Conservation (phyloP, 1,284 basidiomycete species). For the Microbotryomycetes sp. region DNA sequence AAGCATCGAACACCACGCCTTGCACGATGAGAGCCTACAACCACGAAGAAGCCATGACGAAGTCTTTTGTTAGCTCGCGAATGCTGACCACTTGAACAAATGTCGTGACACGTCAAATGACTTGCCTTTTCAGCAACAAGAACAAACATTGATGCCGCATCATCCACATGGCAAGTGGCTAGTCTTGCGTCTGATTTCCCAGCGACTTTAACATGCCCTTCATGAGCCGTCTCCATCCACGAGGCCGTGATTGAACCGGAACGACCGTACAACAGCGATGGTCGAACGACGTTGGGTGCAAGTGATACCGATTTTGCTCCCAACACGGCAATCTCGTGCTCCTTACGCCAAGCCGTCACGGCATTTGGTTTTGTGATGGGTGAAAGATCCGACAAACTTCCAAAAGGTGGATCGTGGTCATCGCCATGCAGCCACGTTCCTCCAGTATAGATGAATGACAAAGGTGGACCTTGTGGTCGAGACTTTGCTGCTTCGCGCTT, state of each 20-base stretch:
- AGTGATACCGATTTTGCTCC: slow-evolving; percentile 36
- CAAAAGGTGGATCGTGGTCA: slow-evolving; percentile 24
- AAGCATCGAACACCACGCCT: slow-evolving; percentile 49
- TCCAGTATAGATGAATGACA: not conserved
- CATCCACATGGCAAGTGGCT: slow-evolving; percentile 50
- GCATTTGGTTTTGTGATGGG: slow-evolving; percentile 14
- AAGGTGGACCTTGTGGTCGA: not conserved
- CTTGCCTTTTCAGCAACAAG: slow-evolving; percentile 46
- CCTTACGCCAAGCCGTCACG: slow-evolving; percentile 36
- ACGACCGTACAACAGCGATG: slow-evolving; percentile 50
- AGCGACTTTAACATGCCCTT: slow-evolving; percentile 45
- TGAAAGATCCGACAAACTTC: slow-evolving; percentile 12
- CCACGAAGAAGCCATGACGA: too few species aligned
- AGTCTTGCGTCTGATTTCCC: slow-evolving; percentile 47
- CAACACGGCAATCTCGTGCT: slow-evolving; percentile 37
- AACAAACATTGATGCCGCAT: slow-evolving; percentile 51
- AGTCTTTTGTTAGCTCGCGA: not conserved
- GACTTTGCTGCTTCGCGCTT: not conserved
- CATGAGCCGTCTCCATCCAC: slow-evolving; percentile 41
- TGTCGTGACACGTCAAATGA: not conserved
- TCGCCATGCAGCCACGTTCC: slow-evolving; percentile 50
- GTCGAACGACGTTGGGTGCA: slow-evolving; percentile 53
- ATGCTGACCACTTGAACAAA: not conserved
- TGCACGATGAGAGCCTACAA: slow-evolving; percentile 36
- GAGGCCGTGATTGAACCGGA: slow-evolving; percentile 46